Percentiles rank a stretch among this genome's conserved stretches.
phyloP scores from a whole-genome alignment of 2,329 filamentous ascomycete genomes.

The Pyricularia sp. region DNA sequence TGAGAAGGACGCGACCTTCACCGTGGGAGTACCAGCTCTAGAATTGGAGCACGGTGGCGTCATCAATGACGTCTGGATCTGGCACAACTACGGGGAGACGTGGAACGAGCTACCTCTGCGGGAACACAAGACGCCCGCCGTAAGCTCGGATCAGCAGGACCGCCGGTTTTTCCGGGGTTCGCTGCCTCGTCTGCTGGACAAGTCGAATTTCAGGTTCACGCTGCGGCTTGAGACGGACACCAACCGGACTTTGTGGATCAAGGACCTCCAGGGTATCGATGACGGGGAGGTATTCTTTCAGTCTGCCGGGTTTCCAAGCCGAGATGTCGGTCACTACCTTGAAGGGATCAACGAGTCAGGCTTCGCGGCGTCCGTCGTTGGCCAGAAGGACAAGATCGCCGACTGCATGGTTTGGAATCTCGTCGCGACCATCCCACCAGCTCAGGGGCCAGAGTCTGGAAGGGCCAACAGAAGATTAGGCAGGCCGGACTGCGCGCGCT shows the following conservation, averaged over 20 bases:
- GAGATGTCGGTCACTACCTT: slow-evolving; percentile 35
- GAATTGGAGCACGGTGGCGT: not conserved
- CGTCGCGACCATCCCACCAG: slow-evolving; percentile 38
- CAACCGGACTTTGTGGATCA: slow-evolving; percentile 55
- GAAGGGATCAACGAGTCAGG: slow-evolving; percentile 35
- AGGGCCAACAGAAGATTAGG: not conserved
- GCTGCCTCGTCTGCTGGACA: not conserved
- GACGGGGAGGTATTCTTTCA: slow-evolving; percentile 46
- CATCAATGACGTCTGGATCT: not conserved
- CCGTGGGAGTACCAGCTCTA: not conserved
- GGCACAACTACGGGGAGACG: not conserved
- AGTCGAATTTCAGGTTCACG: slow-evolving; percentile 54
- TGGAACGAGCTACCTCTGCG: not conserved
- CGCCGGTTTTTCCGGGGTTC: slow-evolving; percentile 18
- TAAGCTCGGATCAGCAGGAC: not conserved
- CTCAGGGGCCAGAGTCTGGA: slow-evolving; percentile 39
- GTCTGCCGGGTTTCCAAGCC: slow-evolving; percentile 9
- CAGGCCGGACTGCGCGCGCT: slow-evolving; percentile 29
- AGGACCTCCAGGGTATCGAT: slow-evolving; percentile 45
- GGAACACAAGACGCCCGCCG: not conserved
- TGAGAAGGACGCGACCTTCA: not conserved
- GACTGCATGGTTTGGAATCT: slow-evolving; percentile 21
- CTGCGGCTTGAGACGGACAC: slow-evolving; percentile 41
- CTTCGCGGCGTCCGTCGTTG: slow-evolving; percentile 45
- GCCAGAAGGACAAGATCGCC: not conserved